Base-by-base conservation (phyloP, 495 filamentous ascomycete genomes). In the Penicillium chermesinum region DNA sequence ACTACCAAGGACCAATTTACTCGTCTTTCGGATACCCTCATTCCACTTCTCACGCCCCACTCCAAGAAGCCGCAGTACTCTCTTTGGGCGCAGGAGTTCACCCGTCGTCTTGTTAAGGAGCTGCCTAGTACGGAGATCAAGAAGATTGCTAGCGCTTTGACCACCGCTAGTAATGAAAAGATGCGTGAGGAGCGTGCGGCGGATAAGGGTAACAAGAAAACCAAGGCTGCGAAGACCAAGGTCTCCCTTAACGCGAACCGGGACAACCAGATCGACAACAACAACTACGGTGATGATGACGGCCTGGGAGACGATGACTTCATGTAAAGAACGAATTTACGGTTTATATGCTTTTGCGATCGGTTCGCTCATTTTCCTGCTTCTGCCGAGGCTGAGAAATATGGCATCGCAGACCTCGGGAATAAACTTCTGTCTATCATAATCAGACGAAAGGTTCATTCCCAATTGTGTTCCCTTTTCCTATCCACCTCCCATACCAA, bases 181-280 rank as follows among this genome's bases (percentile, higher is more conserved):
- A 88, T 96, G 88, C 94, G 88, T 75, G 93, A 96, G 70, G 94
- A 99, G 81, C 95, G 96, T 75, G 79, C 83, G 10, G 82, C 88
- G 2, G 91, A 96, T 54, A 97, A 96, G 77, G 87, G 87, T 18
- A 88, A 83, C 52, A 97, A 96, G 85, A 99, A 97, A 80, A 85
- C 73, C 50, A 96, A 96, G 77, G 88, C 88, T 8, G 86, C 86
- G 35, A 96, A 96, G 81, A 91, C 86, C 13, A 99, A 99, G 82
- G 78, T 86, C 34, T 83, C 80, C 14, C 73, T 99, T 25, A 83
- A 84, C 9, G 81, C 89, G 3, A 79, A 70, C 49, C 72, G 87
- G 35, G 84, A 90, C 54, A 67, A 73, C 50, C 80, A 71, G 45
- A 76, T 82, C 17, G 91, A 97, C 67, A 78, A 76, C 15, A 81